Evolutionary conservation across 768 basidiomycete species (phyloP).

Genomic region (Boletus insuetus): DNA sequence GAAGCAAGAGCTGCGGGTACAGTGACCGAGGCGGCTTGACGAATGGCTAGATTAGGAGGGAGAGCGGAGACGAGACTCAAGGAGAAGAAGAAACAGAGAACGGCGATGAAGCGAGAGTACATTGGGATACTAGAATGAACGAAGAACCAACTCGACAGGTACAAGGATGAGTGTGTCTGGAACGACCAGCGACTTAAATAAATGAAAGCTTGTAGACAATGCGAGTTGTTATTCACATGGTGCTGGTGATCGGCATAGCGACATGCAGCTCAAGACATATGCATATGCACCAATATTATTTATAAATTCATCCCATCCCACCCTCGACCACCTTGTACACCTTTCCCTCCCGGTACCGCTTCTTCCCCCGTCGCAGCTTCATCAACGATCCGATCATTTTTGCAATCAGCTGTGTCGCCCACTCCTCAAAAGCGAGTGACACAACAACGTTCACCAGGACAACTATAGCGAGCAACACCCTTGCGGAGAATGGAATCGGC

Average conservation of each 20-base stretch:
- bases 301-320: constrained; percentile 44
- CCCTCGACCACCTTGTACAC: constrained; percentile 85
- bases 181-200: neutral
- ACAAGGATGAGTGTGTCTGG: neutral
- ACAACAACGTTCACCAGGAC: constrained; percentile 67
- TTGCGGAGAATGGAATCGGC: constrained; percentile 64
- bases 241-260: constrained; percentile 17
- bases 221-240: neutral
- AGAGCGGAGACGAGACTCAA: constrained; percentile 26
- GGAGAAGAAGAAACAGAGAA: constrained; percentile 23
- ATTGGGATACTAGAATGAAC: constrained; percentile 23
- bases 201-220: neutral
- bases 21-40: constrained; percentile 21
- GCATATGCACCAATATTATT: no score
- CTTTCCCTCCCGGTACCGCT: constrained; percentile 62
- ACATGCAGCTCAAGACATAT: neutral
- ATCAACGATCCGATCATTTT: constrained; percentile 47
- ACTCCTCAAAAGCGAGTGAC: constrained; percentile 77
- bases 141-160: constrained; percentile 38
- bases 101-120: constrained; percentile 17
- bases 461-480: constrained; percentile 63
- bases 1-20: constrained; percentile 24
- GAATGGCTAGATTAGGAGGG: constrained; percentile 19
- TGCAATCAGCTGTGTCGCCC: constrained; percentile 60
- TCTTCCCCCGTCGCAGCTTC: constrained; percentile 40